Base-by-base conservation (phyloP, 805 yeast genomes). In the Wickerhamomyces kurtzmanii region DNA sequence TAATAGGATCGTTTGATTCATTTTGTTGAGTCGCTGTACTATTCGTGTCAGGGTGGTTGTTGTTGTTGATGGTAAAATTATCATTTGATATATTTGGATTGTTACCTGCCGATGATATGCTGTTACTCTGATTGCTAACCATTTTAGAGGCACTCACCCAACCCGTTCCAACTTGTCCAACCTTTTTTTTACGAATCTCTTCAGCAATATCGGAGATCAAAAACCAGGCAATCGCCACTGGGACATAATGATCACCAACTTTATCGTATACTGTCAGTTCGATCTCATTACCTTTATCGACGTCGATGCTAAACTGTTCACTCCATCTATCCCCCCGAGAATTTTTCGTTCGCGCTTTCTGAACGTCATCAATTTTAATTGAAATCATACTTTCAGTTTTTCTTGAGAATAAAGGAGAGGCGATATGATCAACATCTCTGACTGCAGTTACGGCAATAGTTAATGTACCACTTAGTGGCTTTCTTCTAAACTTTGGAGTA, bases 221-320 rank as follows among this genome's bases (percentile, higher is more conserved):
- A 16, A 89, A 66, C 98, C 98, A 91, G 43, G 81, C 73, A 21
- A 91, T 65, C 7, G 94, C 98, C 6, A 91, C 96, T 0, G 98
- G 97, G 7, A 78, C 73, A 34, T 67, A 58, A 27, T 63, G 68
- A 32, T 64, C 72, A 21, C 82, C 82, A 16, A 61, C 55, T 41
- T 76, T 78, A 51, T 91, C 98, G 51, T 79, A 86, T 5, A 91
- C 84, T 2, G 87, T 72, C 32, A 91, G 63, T 45, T 87, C 96
- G 24, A 87, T 67, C 56, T 91, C 99, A 47, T 89, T 84, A 16
- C 95, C 96, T 50, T 79, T 84, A 34, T 83, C 95, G 23, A 91
- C 81, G 21, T 73, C 75, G 32, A 91, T 69, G 29, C 71, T 71
- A 48, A 86, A 85, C 23, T 74, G 78, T 49, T 91, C 98, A 47